Conservation (phyloP, 2,329 filamentous ascomycete species). For the Chaetomium olivaceum region DNA sequence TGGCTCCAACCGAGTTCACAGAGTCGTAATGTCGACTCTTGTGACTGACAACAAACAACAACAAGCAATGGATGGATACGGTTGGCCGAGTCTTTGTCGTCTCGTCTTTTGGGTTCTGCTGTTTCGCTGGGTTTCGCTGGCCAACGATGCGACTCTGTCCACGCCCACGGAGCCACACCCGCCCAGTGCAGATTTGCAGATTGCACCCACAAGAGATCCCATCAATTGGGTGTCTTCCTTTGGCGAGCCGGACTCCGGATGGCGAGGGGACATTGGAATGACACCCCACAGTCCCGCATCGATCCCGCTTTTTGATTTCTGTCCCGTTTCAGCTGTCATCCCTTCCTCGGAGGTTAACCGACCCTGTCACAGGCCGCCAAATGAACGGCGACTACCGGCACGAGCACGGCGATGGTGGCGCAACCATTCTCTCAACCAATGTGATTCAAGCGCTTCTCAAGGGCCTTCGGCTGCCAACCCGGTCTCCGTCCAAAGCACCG, state of each 20-base stretch:
- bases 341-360: not conserved
- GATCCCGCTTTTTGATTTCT: conserved; percentile 4
- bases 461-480: conserved; percentile 1
- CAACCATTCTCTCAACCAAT: not conserved
- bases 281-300: conserved; percentile 11
- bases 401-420: not conserved
- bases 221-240: conserved; percentile 21
- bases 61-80: not conserved
- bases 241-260: conserved; percentile 25
- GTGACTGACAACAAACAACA: not conserved
- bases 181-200: conserved; percentile 9
- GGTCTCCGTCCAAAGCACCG: not conserved
- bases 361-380: not conserved
- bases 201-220: conserved; percentile 10
- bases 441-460: not conserved
- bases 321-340: conserved; percentile 11
- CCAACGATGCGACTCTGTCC: conserved; percentile 1
- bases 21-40: not conserved
- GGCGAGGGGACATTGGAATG: conserved; percentile 15
- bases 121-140: conserved; percentile 2
- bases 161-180: not conserved
- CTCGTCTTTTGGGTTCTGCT: not conserved
- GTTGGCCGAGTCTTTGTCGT: not conserved
- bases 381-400: not conserved
- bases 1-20: conserved; percentile 2